These are phyloP conservation scores for Papiliotrema flavescens DNA, from an alignment of 1,284 basidiomycete genomes.

Conservation along the genomic window DNA sequence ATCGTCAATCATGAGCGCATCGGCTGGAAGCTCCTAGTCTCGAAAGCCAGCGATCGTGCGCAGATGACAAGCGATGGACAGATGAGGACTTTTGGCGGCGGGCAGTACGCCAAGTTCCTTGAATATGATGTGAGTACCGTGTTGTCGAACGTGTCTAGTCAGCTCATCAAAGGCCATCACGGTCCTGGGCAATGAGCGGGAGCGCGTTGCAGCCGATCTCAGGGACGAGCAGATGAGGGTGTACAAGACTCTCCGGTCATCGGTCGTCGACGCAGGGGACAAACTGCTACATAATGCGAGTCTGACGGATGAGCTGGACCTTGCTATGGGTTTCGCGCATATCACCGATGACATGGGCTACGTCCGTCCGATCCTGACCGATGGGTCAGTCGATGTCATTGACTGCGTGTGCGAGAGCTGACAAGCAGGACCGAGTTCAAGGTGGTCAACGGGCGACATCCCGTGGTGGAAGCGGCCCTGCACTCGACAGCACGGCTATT, in stretches of 20 bases:
- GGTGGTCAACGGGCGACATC: conserved; percentile 79
- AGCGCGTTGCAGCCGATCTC: not conserved
- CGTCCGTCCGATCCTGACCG: conserved; percentile 65
- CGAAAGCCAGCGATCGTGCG: not conserved
- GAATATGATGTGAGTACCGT: not conserved
- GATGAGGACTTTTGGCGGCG: not conserved
- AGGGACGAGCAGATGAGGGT: not conserved
- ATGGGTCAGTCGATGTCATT: conserved; percentile 57
- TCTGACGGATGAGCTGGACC: conserved; percentile 84
- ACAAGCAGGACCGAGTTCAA: conserved; percentile 59
- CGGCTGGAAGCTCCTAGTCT: not conserved
- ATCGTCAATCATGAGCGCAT: not conserved
- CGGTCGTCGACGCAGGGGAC: conserved; percentile 56
- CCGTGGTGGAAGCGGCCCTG: conserved; percentile 86
- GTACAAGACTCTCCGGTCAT: not conserved
- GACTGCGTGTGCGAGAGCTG: not conserved
- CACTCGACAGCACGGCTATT: conserved; percentile 70
- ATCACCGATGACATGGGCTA: conserved; percentile 77
- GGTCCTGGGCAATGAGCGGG: not conserved
- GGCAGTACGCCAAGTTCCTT: not conserved
- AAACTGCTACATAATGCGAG: conserved; percentile 69
- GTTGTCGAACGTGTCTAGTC: not conserved
- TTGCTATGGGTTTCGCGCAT: conserved; percentile 74
- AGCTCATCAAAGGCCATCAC: not conserved
- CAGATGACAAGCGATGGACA: not conserved